Percentiles rank a stretch among this genome's conserved stretches.
Evolutionary conservation across 1,284 basidiomycete species (phyloP).

Genomic region (Cutaneotrichosporon dermatis): DNA sequence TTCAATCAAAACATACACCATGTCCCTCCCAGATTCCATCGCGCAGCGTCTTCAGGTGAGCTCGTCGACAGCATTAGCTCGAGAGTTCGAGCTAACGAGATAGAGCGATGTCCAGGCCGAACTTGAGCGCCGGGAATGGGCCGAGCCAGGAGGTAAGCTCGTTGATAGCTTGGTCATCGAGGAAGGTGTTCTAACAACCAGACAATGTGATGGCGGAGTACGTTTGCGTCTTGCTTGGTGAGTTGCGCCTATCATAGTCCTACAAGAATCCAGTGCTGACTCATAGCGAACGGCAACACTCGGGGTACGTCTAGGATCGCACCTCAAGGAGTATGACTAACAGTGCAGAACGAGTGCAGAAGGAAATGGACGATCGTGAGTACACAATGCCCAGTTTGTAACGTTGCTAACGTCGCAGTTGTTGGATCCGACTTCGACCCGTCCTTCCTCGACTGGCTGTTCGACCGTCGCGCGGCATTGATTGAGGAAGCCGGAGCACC

Average conservation of each 20-base stretch:
- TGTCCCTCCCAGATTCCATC: background rate
- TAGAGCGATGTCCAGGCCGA: constrained; percentile 40
- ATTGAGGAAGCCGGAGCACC: background rate
- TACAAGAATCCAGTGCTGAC: background rate
- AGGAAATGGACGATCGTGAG: constrained; percentile 44
- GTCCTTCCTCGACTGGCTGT: constrained; percentile 44
- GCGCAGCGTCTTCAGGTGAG: constrained; percentile 1
- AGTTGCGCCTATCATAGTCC: constrained; percentile 9
- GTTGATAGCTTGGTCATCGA: no score
- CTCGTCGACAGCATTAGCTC: no score
- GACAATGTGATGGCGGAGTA: constrained; percentile 40
- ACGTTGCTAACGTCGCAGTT: constrained; percentile 8
- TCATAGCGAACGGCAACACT: constrained; percentile 37
- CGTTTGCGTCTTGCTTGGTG: constrained; percentile 42
- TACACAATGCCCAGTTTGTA: no score
- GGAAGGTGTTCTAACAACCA: no score
- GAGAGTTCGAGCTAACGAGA: background rate
- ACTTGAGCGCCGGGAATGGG: constrained; percentile 44
- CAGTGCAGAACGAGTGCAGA: constrained; percentile 33
- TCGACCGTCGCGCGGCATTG: constrained; percentile 17
- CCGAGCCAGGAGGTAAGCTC: constrained; percentile 35
- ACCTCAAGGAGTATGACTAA: constrained; percentile 8
- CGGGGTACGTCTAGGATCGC: constrained; percentile 24
- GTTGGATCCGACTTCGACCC: constrained; percentile 36
- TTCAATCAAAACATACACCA: background rate